Conservation (phyloP, 1,139 yeast species). For the Debaryomyces udenii region DNA sequence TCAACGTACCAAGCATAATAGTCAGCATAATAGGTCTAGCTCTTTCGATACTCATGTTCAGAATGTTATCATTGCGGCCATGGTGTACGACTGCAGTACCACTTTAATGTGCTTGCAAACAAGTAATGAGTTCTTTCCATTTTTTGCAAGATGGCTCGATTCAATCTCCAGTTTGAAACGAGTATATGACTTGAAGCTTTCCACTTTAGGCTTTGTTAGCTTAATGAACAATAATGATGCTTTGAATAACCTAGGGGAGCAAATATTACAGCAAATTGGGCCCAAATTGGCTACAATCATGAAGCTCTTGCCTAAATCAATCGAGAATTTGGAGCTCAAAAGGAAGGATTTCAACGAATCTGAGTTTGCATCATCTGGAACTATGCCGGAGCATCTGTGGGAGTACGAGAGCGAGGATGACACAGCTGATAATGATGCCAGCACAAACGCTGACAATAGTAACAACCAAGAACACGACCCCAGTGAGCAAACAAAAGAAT, state of each 20-base stretch:
- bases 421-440: constrained; percentile 19
- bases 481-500: constrained; percentile 33
- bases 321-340: constrained; percentile 63
- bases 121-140: constrained; percentile 45
- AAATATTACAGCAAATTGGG: constrained; percentile 37
- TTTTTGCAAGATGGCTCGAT: constrained; percentile 72
- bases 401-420: constrained; percentile 29
- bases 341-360: constrained; percentile 53
- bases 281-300: constrained; percentile 52
- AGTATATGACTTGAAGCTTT: constrained; percentile 80
- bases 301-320: constrained; percentile 69
- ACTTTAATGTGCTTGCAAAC: constrained; percentile 59
- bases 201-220: constrained; percentile 66
- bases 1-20: constrained; percentile 14
- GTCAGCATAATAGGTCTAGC: constrained; percentile 30
- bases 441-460: constrained; percentile 1
- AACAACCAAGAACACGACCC: constrained; percentile 1
- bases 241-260: constrained; percentile 18
- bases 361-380: constrained; percentile 23
- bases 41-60: constrained; percentile 58
- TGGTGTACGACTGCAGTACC: constrained; percentile 61
- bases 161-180: constrained; percentile 60
- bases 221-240: constrained; percentile 37
- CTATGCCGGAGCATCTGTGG: constrained; percentile 28
- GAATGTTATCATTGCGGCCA: constrained; percentile 67